phyloP scores from a whole-genome alignment of 495 filamentous ascomycete species.

The Hypoxylon cercidicola region DNA sequence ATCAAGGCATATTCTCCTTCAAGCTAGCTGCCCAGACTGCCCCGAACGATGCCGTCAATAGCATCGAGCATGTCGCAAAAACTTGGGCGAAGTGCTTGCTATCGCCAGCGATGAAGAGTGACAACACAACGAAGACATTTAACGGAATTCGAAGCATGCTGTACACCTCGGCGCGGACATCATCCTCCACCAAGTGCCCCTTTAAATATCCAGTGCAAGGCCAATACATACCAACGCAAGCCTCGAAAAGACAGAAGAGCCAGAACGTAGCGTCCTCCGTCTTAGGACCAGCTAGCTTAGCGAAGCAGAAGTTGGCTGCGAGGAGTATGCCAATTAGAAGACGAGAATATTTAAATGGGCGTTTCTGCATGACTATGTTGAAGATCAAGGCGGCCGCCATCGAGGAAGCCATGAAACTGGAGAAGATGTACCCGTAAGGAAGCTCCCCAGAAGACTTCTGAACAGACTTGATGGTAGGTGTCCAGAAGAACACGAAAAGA shows the following conservation, averaged over 20 bases:
- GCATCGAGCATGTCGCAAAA: constrained; percentile 50
- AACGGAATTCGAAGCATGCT: constrained; percentile 60
- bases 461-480: constrained; percentile 58
- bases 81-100: constrained; percentile 47
- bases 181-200: constrained; percentile 60
- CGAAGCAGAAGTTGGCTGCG: constrained; percentile 50
- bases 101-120: constrained; percentile 56
- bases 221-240: constrained; percentile 64
- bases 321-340: constrained; percentile 53
- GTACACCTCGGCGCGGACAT: constrained; percentile 62
- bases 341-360: constrained; percentile 39
- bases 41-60: constrained; percentile 47
- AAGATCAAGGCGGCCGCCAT: constrained; percentile 61
- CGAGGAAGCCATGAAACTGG: constrained; percentile 66
- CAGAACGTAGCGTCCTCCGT: constrained; percentile 60
- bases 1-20: constrained; percentile 42
- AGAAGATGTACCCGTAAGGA: constrained; percentile 67
- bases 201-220: constrained; percentile 63
- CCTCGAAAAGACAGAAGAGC: constrained; percentile 64
- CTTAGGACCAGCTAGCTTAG: constrained; percentile 51
- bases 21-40: constrained; percentile 42
- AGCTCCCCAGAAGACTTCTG: constrained; percentile 48
- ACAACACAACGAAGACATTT: constrained; percentile 64
- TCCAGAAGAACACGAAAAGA: constrained; percentile 68
- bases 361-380: constrained; percentile 49